Evolutionary conservation across 2,329 filamentous ascomycete genomes (phyloP).

Genomic region (Tolypocladium cylindrosporum): DNA sequence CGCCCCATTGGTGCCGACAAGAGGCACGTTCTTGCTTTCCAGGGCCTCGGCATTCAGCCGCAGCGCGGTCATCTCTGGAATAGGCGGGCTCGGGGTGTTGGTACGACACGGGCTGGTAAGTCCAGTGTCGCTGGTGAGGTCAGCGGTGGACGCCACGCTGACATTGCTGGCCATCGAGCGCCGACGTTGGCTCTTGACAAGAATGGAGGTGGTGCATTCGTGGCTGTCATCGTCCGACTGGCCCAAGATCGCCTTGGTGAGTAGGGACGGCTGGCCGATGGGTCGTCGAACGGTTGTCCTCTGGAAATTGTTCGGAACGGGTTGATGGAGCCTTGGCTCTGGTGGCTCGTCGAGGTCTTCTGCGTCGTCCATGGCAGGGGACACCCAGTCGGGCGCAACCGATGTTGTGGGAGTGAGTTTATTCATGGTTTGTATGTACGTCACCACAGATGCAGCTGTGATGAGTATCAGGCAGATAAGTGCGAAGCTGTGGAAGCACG

Average conservation of each 20-base stretch:
- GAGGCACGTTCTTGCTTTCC: slow-evolving; percentile 15
- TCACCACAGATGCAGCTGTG: background rate
- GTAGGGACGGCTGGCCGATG: slow-evolving; percentile 62
- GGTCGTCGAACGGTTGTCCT: slow-evolving; percentile 37
- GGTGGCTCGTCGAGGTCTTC: slow-evolving; percentile 84
- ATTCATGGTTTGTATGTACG: slow-evolving; percentile 14
- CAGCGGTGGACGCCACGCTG: slow-evolving; percentile 75
- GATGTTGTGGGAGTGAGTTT: slow-evolving; percentile 10
- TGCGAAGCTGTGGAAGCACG: background rate
- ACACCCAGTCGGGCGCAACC: slow-evolving; percentile 21
- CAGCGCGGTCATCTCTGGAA: slow-evolving; percentile 45
- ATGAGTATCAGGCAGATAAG: background rate
- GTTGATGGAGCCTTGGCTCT: slow-evolving; percentile 37
- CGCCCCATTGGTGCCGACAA: slow-evolving; percentile 20
- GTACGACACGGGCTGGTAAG: slow-evolving; percentile 83
- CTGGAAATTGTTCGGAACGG: slow-evolving; percentile 28
- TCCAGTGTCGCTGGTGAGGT: slow-evolving; percentile 90
- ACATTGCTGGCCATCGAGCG: slow-evolving; percentile 69
- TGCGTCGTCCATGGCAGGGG: slow-evolving; percentile 47
- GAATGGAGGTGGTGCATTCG: slow-evolving; percentile 25
- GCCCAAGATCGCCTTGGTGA: slow-evolving; percentile 74
- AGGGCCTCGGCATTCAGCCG: slow-evolving; percentile 24
- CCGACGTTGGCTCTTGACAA: slow-evolving; percentile 30
- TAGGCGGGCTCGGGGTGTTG: slow-evolving; percentile 81
- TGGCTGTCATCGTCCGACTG: slow-evolving; percentile 47